Evolutionary conservation across 192 early-diverging fungal species (phyloP), one percentile per base, ranked within the genome.

Genomic region (Obelidium mucronatum): DNA sequence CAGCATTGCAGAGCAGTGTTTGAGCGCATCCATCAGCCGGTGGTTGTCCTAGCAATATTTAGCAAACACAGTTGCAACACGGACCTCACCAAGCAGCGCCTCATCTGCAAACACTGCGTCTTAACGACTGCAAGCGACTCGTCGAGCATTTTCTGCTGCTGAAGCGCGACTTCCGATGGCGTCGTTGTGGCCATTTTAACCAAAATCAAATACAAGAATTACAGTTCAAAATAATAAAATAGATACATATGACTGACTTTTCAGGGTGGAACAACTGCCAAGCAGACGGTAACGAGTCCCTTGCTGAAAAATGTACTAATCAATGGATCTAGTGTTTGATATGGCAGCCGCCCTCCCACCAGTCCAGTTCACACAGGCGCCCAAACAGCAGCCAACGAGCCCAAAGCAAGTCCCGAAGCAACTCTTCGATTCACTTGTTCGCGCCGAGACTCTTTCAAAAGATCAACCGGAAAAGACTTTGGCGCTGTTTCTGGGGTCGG

Each of bases 1-100:
- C 13, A 98, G 90, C 96, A 99, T 97, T 15, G 96, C 95, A 2
- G 97, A 98, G 81, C 94, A 94, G 83, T 98, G 94, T 80, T 98
- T 98, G n/a, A 99, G 84, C 1, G 95, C 96, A 79, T 99, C 98
- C 91, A 97, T 94, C 37, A 98, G 86, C 72, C 95, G 92, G 86
- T 92, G 89, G 80, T 92, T 91, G 76, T 94, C 94, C 92, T 94
- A 75, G 31, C n/a, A n/a, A n/a, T n/a, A n/a, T n/a, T n/a, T n/a
- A n/a, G n/a, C n/a, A n/a, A n/a, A n/a, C n/a, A n/a, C 24, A 17
- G 26, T 13, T 15, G 48, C 39, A 42, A 52, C 11, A n/a, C n/a
- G n/a, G 48, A 54, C 0, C 84, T 64, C 89, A 94, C 97, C 80
- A 99, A 85, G 73, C 92, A 95, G 71, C 93, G 91, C 77, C 94